These are phyloP conservation scores for Claviceps pusilla DNA, from an alignment of 2,329 filamentous ascomycete genomes.

Conservation along the genomic window DNA sequence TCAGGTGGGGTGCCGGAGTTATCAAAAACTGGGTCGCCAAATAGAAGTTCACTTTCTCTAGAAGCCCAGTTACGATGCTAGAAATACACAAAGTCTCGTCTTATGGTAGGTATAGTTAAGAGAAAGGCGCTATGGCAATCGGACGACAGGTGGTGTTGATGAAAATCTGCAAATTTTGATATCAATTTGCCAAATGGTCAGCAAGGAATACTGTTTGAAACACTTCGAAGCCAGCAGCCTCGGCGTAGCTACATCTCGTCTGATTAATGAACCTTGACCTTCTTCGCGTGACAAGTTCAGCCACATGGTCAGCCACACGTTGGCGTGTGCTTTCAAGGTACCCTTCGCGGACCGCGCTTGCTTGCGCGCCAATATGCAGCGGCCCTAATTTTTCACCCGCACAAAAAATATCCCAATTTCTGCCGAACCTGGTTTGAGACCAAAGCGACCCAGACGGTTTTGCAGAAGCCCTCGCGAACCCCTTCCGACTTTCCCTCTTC, in stretches of 20 bases:
- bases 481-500: conserved; percentile 18
- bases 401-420: conserved; percentile 32
- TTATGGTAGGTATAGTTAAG: neutral
- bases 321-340: conserved; percentile 1
- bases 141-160: neutral
- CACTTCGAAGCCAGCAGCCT: neutral
- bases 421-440: conserved; percentile 11
- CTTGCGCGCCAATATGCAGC: conserved; percentile 6
- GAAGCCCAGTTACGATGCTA: neutral
- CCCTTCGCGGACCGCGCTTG: neutral
- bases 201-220: neutral
- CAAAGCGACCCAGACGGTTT: conserved; percentile 11
- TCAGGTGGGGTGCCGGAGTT: too few relatives aligned
- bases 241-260: neutral
- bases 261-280: neutral
- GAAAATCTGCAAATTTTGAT: neutral
- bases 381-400: conserved; percentile 39
- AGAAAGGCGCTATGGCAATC: too few relatives aligned
- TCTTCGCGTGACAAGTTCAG: neutral
- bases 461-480: conserved; percentile 12
- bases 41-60: neutral
- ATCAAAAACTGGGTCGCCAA: too few relatives aligned
- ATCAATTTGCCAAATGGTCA: too few relatives aligned
- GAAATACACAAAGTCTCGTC: neutral
- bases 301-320: neutral